Conservation (phyloP, 2,329 filamentous ascomycete genomes). For the Penicillium sp. region DNA sequence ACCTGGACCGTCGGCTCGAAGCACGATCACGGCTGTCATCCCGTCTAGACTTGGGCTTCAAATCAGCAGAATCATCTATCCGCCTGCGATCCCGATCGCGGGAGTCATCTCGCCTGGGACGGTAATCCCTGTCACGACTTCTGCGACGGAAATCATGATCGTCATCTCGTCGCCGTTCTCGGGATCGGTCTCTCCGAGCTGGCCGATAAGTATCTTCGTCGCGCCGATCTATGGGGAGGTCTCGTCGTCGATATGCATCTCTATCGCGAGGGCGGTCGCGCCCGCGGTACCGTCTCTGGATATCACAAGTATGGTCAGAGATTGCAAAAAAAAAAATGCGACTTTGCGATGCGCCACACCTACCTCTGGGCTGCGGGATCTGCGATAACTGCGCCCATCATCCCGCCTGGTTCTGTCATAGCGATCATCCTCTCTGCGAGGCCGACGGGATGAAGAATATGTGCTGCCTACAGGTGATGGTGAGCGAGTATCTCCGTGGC, state of each 20-base stretch:
- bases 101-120: conserved; percentile 70
- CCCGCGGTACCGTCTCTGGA: conserved; percentile 53
- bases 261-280: conserved; percentile 56
- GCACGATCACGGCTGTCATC: conserved; percentile 61
- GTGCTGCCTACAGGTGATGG: conserved; percentile 90
- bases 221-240: conserved; percentile 61
- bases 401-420: conserved; percentile 53
- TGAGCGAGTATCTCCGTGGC: conserved; percentile 70
- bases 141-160: conserved; percentile 59
- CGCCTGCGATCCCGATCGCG: conserved; percentile 63
- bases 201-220: conserved; percentile 62
- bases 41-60: conserved; percentile 62
- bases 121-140: conserved; percentile 68
- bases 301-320: conserved; percentile 12
- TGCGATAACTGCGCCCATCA: conserved; percentile 47
- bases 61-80: conserved; percentile 70
- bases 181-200: conserved; percentile 59
- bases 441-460: conserved; percentile 66
- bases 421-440: conserved; percentile 53
- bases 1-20: conserved; percentile 48
- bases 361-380: conserved; percentile 51
- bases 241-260: conserved; percentile 62
- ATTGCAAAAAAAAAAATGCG: neutral
- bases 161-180: conserved; percentile 62
- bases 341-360: conserved; percentile 16